phyloP scores from a whole-genome alignment of 2,329 filamentous ascomycete species.

The Aureobasidium sp. region DNA sequence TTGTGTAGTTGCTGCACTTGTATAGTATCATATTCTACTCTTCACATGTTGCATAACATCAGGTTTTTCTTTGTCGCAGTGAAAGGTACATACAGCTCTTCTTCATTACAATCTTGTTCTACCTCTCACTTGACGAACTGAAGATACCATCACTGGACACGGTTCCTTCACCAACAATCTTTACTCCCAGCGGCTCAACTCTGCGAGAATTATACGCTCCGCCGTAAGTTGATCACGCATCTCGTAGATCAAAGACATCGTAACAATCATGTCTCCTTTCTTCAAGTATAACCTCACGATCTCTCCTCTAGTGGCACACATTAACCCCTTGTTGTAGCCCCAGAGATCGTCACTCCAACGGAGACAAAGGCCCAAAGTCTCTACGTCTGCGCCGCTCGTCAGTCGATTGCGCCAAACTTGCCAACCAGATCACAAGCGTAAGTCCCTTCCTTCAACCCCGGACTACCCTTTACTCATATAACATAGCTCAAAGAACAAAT shows the following conservation, averaged over 20 bases:
- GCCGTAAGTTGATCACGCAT: not conserved
- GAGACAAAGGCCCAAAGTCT: not conserved
- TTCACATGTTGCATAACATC: no score
- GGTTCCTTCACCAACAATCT: not conserved
- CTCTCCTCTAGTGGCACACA: not conserved
- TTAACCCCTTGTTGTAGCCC: not conserved
- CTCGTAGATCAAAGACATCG: not conserved
- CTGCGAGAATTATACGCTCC: not conserved
- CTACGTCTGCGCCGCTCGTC: not conserved
- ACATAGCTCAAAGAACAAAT: conserved; percentile 1
- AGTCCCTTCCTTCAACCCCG: not conserved
- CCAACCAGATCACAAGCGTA: not conserved
- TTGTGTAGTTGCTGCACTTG: not conserved
- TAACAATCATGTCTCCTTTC: not conserved
- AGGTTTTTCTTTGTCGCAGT: not conserved
- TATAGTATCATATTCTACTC: not conserved
- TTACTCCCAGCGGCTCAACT: not conserved
- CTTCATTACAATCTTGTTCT: no score
- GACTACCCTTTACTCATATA: not conserved
- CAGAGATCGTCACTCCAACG: conserved; percentile 10
- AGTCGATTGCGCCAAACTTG: not conserved
- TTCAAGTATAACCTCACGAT: not conserved
- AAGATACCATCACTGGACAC: not conserved
- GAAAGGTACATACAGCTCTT: not conserved
- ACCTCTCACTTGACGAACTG: not conserved